phyloP scores from a whole-genome alignment of 768 basidiomycete species.

The Crassisporium funariophilum region DNA sequence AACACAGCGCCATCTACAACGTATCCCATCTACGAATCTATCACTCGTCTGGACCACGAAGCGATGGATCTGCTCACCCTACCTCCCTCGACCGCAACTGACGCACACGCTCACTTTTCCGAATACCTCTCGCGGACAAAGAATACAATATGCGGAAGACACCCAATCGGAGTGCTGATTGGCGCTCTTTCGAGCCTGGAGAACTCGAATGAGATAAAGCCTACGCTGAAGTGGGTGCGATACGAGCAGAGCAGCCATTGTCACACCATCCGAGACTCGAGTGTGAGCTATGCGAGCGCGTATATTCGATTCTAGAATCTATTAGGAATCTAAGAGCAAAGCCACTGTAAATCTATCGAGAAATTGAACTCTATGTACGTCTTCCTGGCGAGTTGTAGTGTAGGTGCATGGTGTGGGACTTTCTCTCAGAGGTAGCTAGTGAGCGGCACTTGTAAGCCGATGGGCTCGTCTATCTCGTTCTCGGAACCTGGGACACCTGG shows the following conservation, averaged over 20 bases:
- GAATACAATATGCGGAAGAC: conserved; percentile 97
- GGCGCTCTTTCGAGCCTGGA: conserved; percentile 70
- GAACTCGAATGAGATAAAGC: conserved; percentile 33
- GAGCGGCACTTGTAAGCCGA: conserved; percentile 23
- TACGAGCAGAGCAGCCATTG: conserved; percentile 94
- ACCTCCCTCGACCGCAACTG: conserved; percentile 50
- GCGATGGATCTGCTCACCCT: conserved; percentile 75
- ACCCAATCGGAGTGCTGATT: conserved; percentile 92
- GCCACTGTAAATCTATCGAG: conserved; percentile 5
- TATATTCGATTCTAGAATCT: conserved; percentile 62
- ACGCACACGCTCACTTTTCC: conserved; percentile 64
- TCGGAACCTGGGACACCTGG: conserved; percentile 71
- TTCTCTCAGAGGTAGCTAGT: conserved; percentile 40
- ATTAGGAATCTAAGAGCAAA: conserved; percentile 1
- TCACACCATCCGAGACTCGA: conserved; percentile 68
- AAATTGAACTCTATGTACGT: background rate
- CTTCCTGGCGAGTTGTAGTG: background rate
- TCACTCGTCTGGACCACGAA: conserved; percentile 82
- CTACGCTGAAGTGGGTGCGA: conserved; percentile 76
- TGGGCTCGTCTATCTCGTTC: conserved; percentile 51
- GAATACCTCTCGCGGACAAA: conserved; percentile 71
- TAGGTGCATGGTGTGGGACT: background rate
- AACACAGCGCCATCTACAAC: conserved; percentile 38
- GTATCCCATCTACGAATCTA: conserved; percentile 82
- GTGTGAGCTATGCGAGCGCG: conserved; percentile 96